Evolutionary conservation across 116 monocot species (phyloP), one percentile per base, ranked within the genome.

Genomic region (Iris pallida): DNA sequence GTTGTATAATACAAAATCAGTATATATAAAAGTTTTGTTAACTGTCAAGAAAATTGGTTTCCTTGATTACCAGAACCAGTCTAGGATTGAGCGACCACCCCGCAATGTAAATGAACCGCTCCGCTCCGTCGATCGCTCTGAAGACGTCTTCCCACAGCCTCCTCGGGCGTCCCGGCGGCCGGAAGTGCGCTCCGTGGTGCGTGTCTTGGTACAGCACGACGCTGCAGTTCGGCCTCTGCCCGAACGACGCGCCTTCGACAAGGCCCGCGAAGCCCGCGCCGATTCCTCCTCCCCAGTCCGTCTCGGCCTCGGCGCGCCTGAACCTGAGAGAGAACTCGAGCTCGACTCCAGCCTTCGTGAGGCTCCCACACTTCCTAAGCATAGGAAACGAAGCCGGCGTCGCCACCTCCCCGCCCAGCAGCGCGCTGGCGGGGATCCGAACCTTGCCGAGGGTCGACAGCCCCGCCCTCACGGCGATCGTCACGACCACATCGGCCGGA

Each of bases 21-120:
- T n/a, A n/a, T n/a, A n/a, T n/a, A n/a, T n/a, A n/a, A n/a, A n/a
- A n/a, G n/a, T n/a, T n/a, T n/a, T 9, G 11, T 51, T 1, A 51
- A 13, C 49, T 7, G 13, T 51, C 11, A 13, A 51, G 7, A 51
- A 2, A 51, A n/a, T n/a, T 4, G 49, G 49, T 9, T 51, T 62
- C 43, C 4, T 13, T 54, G 19, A 72, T 56, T 71, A 88, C 83
- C 44, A 87, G 80, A 18, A 78, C 80, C 20, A 83, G 30, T 2
- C 69, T 81, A 16, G 80, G 83, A 65, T 87, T 80, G 64, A 87
- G 57, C 6, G 87, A 83, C 87, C 87, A 87, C 10, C 80, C 87
- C 2, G 78, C 74, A 18, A 87, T 87, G 57, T 80, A 87, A 2
- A 87, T 53, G 8, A 87, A 64, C 48, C 58, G 71, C 57, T 76